A percentile compares a stretch with the other conserved stretches of the same genome.
Conservation (phyloP, 805 yeast species). For the Grigorovia jiainica region DNA sequence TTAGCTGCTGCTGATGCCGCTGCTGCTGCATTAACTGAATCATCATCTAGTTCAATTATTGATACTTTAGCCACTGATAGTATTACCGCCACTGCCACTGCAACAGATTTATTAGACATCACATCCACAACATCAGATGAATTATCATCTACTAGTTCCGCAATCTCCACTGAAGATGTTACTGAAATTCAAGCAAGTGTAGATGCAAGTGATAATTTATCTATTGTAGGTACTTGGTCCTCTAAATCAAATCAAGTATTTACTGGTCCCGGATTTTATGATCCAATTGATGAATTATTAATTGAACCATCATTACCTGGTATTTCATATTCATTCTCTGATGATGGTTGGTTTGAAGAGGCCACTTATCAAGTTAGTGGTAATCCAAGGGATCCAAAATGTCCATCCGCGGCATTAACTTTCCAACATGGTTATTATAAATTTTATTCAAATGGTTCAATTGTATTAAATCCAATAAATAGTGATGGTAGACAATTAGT, state of each 20-base stretch:
- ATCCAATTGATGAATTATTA: conserved; percentile 88
- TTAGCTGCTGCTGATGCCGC: conserved; percentile 1
- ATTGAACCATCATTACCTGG: conserved; percentile 97
- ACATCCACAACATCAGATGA: neutral
- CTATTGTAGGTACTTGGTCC: conserved; percentile 74
- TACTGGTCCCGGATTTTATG: conserved; percentile 94
- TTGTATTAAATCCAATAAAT: conserved; percentile 60
- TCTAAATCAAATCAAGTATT: conserved; percentile 89
- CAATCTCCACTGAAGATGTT: conserved; percentile 12
- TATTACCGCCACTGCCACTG: neutral
- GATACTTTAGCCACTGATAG: neutral
- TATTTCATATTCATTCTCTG: conserved; percentile 82
- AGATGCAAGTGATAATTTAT: conserved; percentile 1
- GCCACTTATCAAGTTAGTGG: conserved; percentile 73
- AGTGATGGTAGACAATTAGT: conserved; percentile 91
- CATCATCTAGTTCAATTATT: no score
- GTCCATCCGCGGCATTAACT: conserved; percentile 74
- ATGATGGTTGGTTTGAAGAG: conserved; percentile 84
- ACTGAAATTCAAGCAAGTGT: neutral
- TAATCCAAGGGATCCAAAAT: conserved; percentile 65
- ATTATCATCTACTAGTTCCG: neutral
- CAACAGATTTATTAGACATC: neutral
- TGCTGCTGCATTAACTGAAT: conserved; percentile 1
- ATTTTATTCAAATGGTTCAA: conserved; percentile 52
- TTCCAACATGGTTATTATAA: conserved; percentile 86